These are phyloP conservation scores for Macadamia integrifolia DNA, from an alignment of 164 flowering plant genomes.

Conservation along the genomic window DNA sequence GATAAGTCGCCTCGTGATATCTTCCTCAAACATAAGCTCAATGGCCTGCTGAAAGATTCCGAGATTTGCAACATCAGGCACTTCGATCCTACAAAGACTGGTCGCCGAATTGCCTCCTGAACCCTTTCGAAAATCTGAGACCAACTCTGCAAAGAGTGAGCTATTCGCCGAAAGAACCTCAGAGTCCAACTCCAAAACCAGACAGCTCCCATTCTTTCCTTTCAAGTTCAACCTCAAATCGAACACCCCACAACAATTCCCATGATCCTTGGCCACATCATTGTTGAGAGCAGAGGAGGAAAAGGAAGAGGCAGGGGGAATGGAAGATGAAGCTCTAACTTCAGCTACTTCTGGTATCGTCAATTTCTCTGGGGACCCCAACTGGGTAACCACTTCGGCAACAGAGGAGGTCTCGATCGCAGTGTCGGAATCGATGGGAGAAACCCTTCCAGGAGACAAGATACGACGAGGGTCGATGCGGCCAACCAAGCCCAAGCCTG, in stretches of 20 bases:
- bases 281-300: neutral
- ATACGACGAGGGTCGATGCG: slow-evolving; percentile 67
- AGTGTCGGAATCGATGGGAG: slow-evolving; percentile 66
- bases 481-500: slow-evolving; percentile 30
- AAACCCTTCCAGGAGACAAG: slow-evolving; percentile 87
- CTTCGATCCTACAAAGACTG: slow-evolving; percentile 65
- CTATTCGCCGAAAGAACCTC: slow-evolving; percentile 54
- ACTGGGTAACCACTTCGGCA: neutral
- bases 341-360: slow-evolving; percentile 5
- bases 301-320: neutral
- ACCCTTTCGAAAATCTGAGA: slow-evolving; percentile 29
- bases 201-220: slow-evolving; percentile 55
- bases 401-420: slow-evolving; percentile 11
- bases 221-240: slow-evolving; percentile 80
- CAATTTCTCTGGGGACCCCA: slow-evolving; percentile 8
- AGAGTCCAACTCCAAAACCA: slow-evolving; percentile 74
- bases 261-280: slow-evolving; percentile 9
- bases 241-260: slow-evolving; percentile 20
- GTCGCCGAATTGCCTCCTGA: slow-evolving; percentile 10
- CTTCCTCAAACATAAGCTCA: slow-evolving; percentile 81
- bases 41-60: slow-evolving; percentile 60
- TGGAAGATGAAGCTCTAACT: neutral
- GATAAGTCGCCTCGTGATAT: slow-evolving; percentile 36
- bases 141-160: slow-evolving; percentile 50
- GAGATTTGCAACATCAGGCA: slow-evolving; percentile 71